Evolutionary conservation across 441 rosid species (phyloP).

Genomic region (Geranium incanum): DNA sequence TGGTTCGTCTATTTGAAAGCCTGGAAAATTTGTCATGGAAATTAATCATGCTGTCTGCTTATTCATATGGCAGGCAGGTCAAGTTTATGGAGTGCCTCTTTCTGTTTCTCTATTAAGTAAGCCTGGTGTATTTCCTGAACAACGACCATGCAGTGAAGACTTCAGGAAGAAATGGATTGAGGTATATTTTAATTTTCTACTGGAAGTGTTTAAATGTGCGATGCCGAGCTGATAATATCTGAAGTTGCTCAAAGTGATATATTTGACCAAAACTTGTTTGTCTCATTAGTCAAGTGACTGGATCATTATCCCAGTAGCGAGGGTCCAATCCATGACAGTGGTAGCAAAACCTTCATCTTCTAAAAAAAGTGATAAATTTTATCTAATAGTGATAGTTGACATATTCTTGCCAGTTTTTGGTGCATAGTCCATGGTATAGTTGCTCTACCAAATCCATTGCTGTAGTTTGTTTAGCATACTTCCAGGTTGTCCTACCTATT

Average conservation of each 20-base stretch:
- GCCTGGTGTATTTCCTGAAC: slow-evolving; percentile 81
- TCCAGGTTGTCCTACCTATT: background rate
- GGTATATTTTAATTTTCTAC: slow-evolving; percentile 36
- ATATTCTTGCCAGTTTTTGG: background rate
- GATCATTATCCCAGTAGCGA: too few relatives aligned
- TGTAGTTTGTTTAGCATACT: background rate
- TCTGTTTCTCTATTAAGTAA: slow-evolving; percentile 69
- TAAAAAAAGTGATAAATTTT: background rate
- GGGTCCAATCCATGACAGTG: too few relatives aligned
- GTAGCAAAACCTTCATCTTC: background rate
- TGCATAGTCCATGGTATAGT: background rate
- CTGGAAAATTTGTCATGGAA: slow-evolving; percentile 10
- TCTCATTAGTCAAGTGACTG: too few relatives aligned
- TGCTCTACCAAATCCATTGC: background rate
- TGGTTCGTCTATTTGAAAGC: slow-evolving; percentile 1
- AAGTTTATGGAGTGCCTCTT: slow-evolving; percentile 89
- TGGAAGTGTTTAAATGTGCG: background rate
- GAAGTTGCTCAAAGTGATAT: background rate
- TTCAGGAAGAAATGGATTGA: slow-evolving; percentile 93
- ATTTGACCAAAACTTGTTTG: background rate
- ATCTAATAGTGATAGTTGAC: background rate
- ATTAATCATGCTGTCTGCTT: slow-evolving; percentile 16
- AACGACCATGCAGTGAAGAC: slow-evolving; percentile 68
- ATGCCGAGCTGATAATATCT: slow-evolving; percentile 3
- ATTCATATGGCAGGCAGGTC: slow-evolving; percentile 74